Percentiles rank a stretch among this genome's conserved stretches.
phyloP scores from a whole-genome alignment of 73 alveolate species.

The Tetrahymena borealis region DNA sequence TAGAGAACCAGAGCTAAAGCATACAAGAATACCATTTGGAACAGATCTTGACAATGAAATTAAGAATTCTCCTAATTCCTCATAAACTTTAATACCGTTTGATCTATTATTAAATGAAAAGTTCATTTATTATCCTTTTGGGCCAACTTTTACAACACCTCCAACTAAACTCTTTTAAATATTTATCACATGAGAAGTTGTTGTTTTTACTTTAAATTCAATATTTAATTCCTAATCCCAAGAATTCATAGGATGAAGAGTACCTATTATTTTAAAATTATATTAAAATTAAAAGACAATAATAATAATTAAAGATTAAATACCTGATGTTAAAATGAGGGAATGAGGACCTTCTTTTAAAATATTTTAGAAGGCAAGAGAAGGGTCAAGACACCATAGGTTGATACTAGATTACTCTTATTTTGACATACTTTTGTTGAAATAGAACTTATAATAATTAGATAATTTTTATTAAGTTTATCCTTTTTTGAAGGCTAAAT shows the following conservation, averaged over 20 bases:
- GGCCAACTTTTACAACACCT: not conserved
- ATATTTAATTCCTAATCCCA: constrained; percentile 6
- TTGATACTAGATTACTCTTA: not conserved
- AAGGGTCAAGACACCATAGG: not conserved
- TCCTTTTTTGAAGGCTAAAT: not conserved
- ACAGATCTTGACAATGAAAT: not conserved
- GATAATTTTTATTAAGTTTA: not conserved
- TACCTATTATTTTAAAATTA: not conserved
- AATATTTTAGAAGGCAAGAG: not conserved
- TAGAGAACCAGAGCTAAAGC: constrained; percentile 22
- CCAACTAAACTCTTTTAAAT: constrained; percentile 7
- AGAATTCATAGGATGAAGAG: not conserved
- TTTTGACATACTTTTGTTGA: not conserved
- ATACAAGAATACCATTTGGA: constrained; percentile 41
- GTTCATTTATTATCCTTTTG: not conserved
- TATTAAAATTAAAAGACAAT: not conserved
- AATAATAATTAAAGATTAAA: not conserved
- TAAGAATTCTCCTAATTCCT: not conserved
- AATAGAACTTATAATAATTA: not conserved
- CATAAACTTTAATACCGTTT: not conserved
- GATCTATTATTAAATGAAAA: constrained; percentile 21
- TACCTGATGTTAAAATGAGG: constrained; percentile 17
- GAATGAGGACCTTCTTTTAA: not conserved
- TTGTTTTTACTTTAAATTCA: not conserved
- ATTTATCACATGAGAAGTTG: not conserved